Percentiles rank a stretch among this genome's conserved stretches.
Evolutionary conservation across 1,284 basidiomycete genomes (phyloP).

Genomic region (Pyrrhoderma lamaoense): DNA sequence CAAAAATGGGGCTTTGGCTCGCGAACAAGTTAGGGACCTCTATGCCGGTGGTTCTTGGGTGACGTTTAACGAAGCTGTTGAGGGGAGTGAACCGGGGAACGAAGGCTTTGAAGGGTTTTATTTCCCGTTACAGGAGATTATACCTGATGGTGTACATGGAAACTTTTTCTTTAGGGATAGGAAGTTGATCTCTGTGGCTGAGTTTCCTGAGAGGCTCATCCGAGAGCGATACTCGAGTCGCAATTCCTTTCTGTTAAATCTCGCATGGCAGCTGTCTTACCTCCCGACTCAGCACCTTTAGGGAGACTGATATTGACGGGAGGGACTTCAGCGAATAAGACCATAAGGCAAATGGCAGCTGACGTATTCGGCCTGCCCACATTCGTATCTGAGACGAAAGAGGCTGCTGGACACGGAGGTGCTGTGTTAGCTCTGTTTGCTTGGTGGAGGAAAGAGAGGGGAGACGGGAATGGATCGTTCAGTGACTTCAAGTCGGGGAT

Average conservation of each 20-base stretch:
- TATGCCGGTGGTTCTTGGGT: constrained; percentile 54
- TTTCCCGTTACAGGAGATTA: constrained; percentile 80
- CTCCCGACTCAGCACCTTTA: constrained; percentile 45
- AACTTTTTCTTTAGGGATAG: constrained; percentile 50
- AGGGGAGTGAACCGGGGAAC: constrained; percentile 51
- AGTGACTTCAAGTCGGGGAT: constrained; percentile 50
- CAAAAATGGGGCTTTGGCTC: constrained; percentile 77
- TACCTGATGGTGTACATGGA: constrained; percentile 66
- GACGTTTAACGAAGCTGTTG: constrained; percentile 64
- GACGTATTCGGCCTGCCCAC: constrained; percentile 74
- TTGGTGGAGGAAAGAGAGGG: constrained; percentile 51
- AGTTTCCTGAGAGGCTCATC: constrained; percentile 49
- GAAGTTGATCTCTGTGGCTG: constrained; percentile 29
- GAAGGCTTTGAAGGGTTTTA: constrained; percentile 59
- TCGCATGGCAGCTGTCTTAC: constrained; percentile 62
- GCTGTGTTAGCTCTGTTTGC: constrained; percentile 62
- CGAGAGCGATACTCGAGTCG: constrained; percentile 80
- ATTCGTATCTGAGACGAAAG: constrained; percentile 55
- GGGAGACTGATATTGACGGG: constrained; percentile 73
- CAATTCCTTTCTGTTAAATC: constrained; percentile 78
- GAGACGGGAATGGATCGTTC: constrained; percentile 39
- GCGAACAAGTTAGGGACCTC: constrained; percentile 72
- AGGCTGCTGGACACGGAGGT: constrained; percentile 66
- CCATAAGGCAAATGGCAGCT: constrained; percentile 70
- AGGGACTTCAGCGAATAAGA: constrained; percentile 70